These are phyloP conservation scores for Cymbidium sinense DNA, from an alignment of 106 monocot genomes.

Conservation along the genomic window DNA sequence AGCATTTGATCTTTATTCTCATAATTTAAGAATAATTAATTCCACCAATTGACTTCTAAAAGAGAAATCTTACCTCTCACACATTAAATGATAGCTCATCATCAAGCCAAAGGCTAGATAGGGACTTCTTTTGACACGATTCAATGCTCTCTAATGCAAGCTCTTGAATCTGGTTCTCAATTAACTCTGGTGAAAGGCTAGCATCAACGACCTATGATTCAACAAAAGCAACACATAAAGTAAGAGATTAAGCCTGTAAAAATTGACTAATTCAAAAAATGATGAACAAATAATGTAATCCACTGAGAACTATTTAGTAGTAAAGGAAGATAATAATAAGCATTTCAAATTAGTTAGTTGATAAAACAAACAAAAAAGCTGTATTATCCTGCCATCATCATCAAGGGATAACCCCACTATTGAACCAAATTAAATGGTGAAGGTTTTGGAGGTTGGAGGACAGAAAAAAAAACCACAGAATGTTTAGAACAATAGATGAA, in stretches of 20 bases:
- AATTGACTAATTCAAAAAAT: neutral
- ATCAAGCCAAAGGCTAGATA: neutral
- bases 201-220: no score
- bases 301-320: neutral
- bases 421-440: neutral
- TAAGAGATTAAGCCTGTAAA: neutral
- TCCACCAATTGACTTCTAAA: neutral
- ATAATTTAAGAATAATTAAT: neutral
- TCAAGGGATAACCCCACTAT: no score
- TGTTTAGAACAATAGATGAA: neutral
- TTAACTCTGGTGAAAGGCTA: neutral
- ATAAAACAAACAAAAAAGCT: no score
- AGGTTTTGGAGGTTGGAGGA: neutral
- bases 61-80: neutral
- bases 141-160: conserved; percentile 3
- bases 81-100: neutral
- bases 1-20: no score
- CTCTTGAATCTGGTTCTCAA: conserved; percentile 9
- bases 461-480: neutral
- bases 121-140: conserved; percentile 1
- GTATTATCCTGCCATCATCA: no score
- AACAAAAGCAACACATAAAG: neutral
- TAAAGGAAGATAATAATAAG: neutral
- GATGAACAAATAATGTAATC: neutral
- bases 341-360: no score